Conservation (phyloP, 768 basidiomycete genomes). For the Heimioporus sp. region DNA sequence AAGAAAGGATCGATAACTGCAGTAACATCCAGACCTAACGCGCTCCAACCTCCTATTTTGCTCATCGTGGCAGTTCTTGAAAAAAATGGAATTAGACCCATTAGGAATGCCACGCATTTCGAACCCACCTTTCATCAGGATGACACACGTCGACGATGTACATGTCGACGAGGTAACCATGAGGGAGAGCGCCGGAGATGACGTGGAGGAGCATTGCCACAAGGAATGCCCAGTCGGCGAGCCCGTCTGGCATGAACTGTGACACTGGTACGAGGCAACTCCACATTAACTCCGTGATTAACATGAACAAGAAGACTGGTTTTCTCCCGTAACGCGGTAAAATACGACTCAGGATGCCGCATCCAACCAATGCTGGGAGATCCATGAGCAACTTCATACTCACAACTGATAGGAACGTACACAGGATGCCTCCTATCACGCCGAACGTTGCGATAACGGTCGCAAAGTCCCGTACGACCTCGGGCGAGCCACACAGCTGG, state of each 20-base stretch:
- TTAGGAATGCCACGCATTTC: neutral
- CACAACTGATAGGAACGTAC: slow-evolving; percentile 12
- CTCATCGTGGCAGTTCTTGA: slow-evolving; percentile 27
- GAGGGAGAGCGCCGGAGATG: slow-evolving; percentile 7
- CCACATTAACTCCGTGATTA: slow-evolving; percentile 9
- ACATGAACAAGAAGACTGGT: slow-evolving; percentile 12
- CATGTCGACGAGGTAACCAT: slow-evolving; percentile 23
- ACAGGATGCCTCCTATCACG: slow-evolving; percentile 14
- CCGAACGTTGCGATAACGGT: slow-evolving; percentile 15
- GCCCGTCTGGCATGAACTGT: slow-evolving; percentile 11
- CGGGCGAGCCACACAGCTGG: slow-evolving; percentile 18
- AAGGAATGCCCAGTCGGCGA: slow-evolving; percentile 15
- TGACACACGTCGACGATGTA: slow-evolving; percentile 28
- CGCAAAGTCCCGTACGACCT: slow-evolving; percentile 22
- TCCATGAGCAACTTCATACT: neutral
- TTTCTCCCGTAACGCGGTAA: slow-evolving; percentile 29
- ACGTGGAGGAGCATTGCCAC: slow-evolving; percentile 16
- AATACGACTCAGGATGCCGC: slow-evolving; percentile 21
- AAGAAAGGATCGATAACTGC: neutral
- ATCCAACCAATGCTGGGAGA: slow-evolving; percentile 16
- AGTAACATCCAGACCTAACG: slow-evolving; percentile 19
- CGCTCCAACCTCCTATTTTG: slow-evolving; percentile 27
- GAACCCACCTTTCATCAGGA: slow-evolving; percentile 23
- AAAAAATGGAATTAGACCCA: slow-evolving; percentile 2
- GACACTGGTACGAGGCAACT: slow-evolving; percentile 16